phyloP scores from a whole-genome alignment of 306 rosid genomes.

The Hippophae tibetana region DNA sequence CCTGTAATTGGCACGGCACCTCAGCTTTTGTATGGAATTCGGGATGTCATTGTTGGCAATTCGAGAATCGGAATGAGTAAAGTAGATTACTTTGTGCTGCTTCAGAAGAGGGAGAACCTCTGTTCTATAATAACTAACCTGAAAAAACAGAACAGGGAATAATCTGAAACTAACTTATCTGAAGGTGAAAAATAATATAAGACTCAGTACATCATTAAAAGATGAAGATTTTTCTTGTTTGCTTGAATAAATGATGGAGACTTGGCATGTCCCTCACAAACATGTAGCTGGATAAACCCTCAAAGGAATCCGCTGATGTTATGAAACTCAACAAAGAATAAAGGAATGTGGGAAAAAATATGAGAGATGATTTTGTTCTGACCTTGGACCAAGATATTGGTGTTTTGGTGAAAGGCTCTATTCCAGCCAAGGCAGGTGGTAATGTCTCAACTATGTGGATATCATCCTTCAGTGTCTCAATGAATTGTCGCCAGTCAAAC shows the following conservation, averaged over 20 bases:
- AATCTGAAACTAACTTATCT: slow-evolving; percentile 8
- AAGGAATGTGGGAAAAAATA: slow-evolving; percentile 4
- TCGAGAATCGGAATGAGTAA: slow-evolving; percentile 91
- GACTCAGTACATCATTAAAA: too few species aligned
- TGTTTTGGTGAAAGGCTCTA: slow-evolving; percentile 69
- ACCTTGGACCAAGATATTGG: slow-evolving; percentile 98
- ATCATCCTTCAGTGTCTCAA: slow-evolving; percentile 70
- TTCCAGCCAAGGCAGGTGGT: slow-evolving; percentile 57
- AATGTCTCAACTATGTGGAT: slow-evolving; percentile 73
- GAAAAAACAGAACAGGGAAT: slow-evolving; percentile 24
- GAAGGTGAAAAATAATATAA: slow-evolving; percentile 13
- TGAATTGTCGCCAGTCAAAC: slow-evolving; percentile 86
- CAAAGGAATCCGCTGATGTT: background rate
- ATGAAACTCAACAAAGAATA: background rate
- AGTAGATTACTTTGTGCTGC: slow-evolving; percentile 77
- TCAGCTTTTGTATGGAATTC: slow-evolving; percentile 61
- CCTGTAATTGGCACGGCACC: slow-evolving; percentile 81
- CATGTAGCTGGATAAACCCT: too few species aligned
- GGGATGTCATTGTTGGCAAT: slow-evolving; percentile 67
- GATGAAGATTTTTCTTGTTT: too few species aligned
- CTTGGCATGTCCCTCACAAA: slow-evolving; percentile 2
- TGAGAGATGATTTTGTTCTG: slow-evolving; percentile 10
- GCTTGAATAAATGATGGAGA: background rate
- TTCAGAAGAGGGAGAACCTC: slow-evolving; percentile 80
- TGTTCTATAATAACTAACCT: slow-evolving; percentile 67